phyloP scores from a whole-genome alignment of 2,329 filamentous ascomycete genomes.

The Rhynchosporium secalis region DNA sequence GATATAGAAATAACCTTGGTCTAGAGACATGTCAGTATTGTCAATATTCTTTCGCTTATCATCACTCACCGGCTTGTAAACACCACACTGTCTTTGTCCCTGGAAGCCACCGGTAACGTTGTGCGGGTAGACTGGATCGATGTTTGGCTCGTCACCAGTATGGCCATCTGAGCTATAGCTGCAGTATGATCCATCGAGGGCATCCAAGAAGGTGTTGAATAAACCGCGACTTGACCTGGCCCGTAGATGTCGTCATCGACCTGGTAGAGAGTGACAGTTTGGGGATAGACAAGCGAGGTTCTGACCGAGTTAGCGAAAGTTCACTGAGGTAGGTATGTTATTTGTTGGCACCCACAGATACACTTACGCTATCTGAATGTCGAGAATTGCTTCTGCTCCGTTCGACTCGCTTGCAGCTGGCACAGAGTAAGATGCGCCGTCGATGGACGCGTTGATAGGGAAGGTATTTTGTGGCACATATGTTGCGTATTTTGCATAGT shows the following conservation, averaged over 20 bases:
- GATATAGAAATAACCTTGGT: constrained; percentile 55
- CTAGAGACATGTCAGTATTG: constrained; percentile 14
- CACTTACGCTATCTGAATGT: constrained; percentile 30
- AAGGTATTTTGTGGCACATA: constrained; percentile 28
- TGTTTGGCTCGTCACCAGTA: constrained; percentile 42
- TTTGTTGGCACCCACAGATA: background rate
- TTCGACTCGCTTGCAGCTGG: constrained; percentile 17
- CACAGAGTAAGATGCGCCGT: constrained; percentile 27
- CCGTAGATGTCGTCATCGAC: constrained; percentile 34
- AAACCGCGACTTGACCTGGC: constrained; percentile 27
- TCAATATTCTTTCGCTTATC: background rate
- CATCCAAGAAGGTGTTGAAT: constrained; percentile 38
- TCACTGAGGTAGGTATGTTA: too few relatives aligned
- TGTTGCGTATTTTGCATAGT: constrained; percentile 21
- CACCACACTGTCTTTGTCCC: constrained; percentile 33
- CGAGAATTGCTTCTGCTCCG: constrained; percentile 27
- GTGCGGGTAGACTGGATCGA: constrained; percentile 49
- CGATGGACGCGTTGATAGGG: constrained; percentile 26
- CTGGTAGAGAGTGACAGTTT: constrained; percentile 35
- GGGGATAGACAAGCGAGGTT: constrained; percentile 31
- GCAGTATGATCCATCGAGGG: constrained; percentile 44
- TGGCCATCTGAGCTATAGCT: constrained; percentile 47
- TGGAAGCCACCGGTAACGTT: constrained; percentile 44
- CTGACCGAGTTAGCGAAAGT: constrained; percentile 11
- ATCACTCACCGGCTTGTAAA: constrained; percentile 20